Evolutionary conservation across 1,139 yeast species (phyloP), one percentile per base, ranked within the genome.

Genomic region (Candida sp.): DNA sequence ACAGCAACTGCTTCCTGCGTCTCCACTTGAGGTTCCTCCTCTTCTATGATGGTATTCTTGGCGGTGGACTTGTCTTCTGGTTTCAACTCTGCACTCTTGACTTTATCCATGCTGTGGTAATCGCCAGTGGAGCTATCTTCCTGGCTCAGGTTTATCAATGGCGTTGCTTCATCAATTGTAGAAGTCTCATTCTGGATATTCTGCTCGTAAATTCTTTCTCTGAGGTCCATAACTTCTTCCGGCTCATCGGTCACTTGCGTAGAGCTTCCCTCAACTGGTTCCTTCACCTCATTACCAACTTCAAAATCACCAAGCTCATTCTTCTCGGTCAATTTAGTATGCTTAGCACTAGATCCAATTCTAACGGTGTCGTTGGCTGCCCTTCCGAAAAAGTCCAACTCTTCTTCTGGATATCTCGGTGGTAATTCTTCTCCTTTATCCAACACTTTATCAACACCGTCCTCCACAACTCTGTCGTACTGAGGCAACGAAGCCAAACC

Each of bases 401-500:
- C 88, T 12, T 82, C 85, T 38, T 76, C 83, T 0, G 88, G 86
- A 60, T 87, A 87, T 23, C 73, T 68, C 3, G 93, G 93, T 12
- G 94, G 94, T 39, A 88, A 66, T 43, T 82, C 88, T 55, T 86
- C 94, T 2, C 94, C 94, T 63, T 82, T 84, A 57, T 85, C 93
- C 49, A 88, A 70, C 3, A 88, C 67, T 34, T 81, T 75, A 59
- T 86, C 81, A 28, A 47, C 51, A 7, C 59, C 64, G 33, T 60
- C 53, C 8, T 61, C 60, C 26, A 57, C 47, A 1, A 61, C 62
- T 45, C 61, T 60, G 27, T 68, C 67, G 51, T 77, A 77, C 48
- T 73, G 70, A 0, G 82, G 82, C 48, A 77, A 66, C 3, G 78
- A 57, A 3, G 78, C 73, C 47, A 73, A 60, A 0, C 90, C 72